A percentile compares a stretch with the other conserved stretches of the same genome.
phyloP scores from a whole-genome alignment of 768 basidiomycete genomes.

The Xanthoconium stramineum region DNA sequence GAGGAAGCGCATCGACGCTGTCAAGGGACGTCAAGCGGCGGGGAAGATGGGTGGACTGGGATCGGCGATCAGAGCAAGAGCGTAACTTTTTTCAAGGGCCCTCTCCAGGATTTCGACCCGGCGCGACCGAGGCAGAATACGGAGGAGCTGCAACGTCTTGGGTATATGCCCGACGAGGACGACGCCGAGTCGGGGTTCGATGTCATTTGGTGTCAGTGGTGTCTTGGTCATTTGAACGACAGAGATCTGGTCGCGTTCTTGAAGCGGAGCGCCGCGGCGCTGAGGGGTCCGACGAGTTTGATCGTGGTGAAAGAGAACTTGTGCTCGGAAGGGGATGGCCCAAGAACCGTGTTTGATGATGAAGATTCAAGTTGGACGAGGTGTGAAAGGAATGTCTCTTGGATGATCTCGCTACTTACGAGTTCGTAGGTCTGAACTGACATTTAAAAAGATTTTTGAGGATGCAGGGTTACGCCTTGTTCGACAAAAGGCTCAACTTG shows the following conservation, averaged over 20 bases:
- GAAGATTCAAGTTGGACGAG: constrained; percentile 89
- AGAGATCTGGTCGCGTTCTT: constrained; percentile 77
- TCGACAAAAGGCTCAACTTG: constrained; percentile 74
- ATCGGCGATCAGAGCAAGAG: constrained; percentile 61
- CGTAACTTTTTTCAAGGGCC: constrained; percentile 75
- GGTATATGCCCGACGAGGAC: constrained; percentile 55
- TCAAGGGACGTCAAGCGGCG: constrained; percentile 34
- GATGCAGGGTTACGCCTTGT: constrained; percentile 71
- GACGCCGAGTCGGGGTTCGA: constrained; percentile 70
- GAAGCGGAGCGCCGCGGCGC: constrained; percentile 53
- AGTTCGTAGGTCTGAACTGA: constrained; percentile 66
- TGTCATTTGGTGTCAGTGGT: constrained; percentile 97
- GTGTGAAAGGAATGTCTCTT: constrained; percentile 36
- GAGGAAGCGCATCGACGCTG: constrained; percentile 57
- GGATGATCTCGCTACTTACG: constrained; percentile 2
- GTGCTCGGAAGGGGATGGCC: constrained; percentile 60
- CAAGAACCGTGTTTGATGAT: constrained; percentile 67
- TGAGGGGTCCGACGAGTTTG: constrained; percentile 53
- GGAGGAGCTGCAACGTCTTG: constrained; percentile 62
- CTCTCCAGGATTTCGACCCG: constrained; percentile 83
- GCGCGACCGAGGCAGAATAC: constrained; percentile 35
- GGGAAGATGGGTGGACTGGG: constrained; percentile 57
- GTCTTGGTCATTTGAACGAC: constrained; percentile 82
- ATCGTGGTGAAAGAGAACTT: constrained; percentile 93
- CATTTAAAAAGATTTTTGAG: constrained; percentile 75